Conservation (phyloP, 148 eudicot species). For the Amaranthus hypochondriacus region DNA sequence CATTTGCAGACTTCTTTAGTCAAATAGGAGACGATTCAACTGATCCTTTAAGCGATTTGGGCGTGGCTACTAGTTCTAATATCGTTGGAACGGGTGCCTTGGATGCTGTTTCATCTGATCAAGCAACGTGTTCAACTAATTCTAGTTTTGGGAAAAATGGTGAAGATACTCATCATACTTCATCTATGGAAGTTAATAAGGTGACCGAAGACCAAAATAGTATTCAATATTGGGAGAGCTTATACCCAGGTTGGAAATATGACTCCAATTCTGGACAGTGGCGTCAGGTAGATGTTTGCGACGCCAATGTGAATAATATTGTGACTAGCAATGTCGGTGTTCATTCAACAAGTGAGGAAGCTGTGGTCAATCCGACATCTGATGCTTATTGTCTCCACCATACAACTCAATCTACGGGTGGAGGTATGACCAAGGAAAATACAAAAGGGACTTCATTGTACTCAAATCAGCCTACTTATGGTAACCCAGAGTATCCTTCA, state of each 20-base stretch:
- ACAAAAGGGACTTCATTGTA: conserved; percentile 25
- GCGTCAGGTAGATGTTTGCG: conserved; percentile 56
- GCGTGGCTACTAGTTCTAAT: conserved; percentile 15
- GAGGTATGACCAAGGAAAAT: conserved; percentile 32
- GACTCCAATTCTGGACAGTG: conserved; percentile 70
- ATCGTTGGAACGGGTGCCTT: conserved; percentile 23
- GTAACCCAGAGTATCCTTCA: conserved; percentile 46
- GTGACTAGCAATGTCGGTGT: conserved; percentile 22
- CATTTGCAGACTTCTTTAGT: conserved; percentile 49
- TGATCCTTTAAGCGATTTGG: conserved; percentile 29
- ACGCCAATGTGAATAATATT: conserved; percentile 28
- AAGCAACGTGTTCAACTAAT: conserved; percentile 14
- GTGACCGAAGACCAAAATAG: conserved; percentile 38
- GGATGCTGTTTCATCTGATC: conserved; percentile 25
- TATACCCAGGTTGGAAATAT: conserved; percentile 81
- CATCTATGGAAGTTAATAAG: conserved; percentile 23
- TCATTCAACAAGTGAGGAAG: conserved; percentile 24
- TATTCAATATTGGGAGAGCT: conserved; percentile 62
- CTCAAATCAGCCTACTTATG: conserved; percentile 48
- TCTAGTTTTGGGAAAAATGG: conserved; percentile 26
- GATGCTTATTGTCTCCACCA: conserved; percentile 51
- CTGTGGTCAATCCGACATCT: conserved; percentile 29
- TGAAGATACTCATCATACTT: conserved; percentile 26
- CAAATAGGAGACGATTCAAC: conserved; percentile 36
- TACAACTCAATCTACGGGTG: conserved; percentile 39